A percentile compares a stretch with the other conserved stretches of the same genome.
Evolutionary conservation across 805 yeast genomes (phyloP).

Genomic region (Wickerhamomyces bovis): DNA sequence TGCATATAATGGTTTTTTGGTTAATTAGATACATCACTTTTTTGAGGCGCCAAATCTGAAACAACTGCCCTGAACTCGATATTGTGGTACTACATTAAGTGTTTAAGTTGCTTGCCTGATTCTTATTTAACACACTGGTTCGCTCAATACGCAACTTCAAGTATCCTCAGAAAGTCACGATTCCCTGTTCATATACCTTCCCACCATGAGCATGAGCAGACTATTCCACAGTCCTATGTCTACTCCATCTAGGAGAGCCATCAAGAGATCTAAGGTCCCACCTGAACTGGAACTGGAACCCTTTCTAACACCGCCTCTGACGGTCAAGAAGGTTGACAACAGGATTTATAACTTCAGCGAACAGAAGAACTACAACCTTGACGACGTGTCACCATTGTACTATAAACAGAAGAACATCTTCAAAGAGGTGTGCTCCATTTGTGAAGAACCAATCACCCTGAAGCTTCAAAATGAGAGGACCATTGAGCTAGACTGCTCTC

Average conservation of each 20-base stretch:
- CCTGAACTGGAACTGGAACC: constrained; percentile 17
- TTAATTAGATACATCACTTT: background rate
- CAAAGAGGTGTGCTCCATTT: constrained; percentile 34
- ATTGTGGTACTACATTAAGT: too few species aligned
- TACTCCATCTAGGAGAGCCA: constrained; percentile 4
- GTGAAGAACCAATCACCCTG: constrained; percentile 36
- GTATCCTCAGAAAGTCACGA: too few species aligned
- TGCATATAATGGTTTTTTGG: background rate
- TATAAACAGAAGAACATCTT: constrained; percentile 13
- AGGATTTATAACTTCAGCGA: background rate
- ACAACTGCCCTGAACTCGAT: background rate
- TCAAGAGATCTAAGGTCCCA: constrained; percentile 19
- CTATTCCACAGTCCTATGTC: background rate
- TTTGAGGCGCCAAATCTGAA: background rate
- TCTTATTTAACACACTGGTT: too few species aligned
- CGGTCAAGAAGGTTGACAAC: constrained; percentile 6
- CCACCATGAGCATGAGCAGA: background rate
- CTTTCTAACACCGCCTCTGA: constrained; percentile 19
- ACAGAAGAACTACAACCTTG: background rate
- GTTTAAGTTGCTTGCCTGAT: too few species aligned
- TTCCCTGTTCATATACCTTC: too few species aligned
- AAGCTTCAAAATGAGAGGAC: constrained; percentile 37
- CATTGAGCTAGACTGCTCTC: constrained; percentile 37
- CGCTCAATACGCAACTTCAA: too few species aligned
- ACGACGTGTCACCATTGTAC: background rate